These are phyloP conservation scores for Striga asiatica DNA, from an alignment of 257 asterid genomes.

Conservation along the genomic window DNA sequence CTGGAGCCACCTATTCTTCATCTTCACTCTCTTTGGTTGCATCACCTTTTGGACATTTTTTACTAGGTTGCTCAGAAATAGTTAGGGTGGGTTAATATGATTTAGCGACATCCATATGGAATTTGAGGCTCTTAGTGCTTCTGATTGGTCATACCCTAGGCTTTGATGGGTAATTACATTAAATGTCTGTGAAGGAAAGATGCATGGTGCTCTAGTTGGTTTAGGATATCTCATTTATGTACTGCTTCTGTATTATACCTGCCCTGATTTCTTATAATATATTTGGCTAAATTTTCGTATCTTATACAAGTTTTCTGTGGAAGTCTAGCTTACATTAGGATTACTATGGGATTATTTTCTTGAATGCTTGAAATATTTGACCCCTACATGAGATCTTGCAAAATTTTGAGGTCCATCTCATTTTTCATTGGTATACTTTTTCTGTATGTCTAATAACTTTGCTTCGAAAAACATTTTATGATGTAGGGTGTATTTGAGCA, in stretches of 20 bases:
- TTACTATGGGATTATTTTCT: not conserved
- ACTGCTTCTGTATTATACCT: not conserved
- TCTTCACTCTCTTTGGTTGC: not conserved
- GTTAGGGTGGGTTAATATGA: not conserved
- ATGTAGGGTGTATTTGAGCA: not conserved
- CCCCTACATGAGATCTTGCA: not conserved
- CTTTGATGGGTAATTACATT: constrained; percentile 3
- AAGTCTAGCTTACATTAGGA: not conserved
- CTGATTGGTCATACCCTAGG: not conserved
- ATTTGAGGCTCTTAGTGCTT: not conserved
- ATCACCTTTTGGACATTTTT: constrained; percentile 7
- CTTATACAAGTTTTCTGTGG: not conserved
- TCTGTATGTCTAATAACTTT: too few species aligned
- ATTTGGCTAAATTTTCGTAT: too few species aligned
- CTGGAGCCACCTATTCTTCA: not conserved
- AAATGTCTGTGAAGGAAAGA: not conserved
- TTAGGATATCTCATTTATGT: not conserved
- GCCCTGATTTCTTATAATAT: not conserved
- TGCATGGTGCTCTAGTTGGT: not conserved
- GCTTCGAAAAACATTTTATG: not conserved
- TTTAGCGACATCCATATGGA: not conserved
- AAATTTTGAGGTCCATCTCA: not conserved
- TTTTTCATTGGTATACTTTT: not conserved
- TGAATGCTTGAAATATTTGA: not conserved
- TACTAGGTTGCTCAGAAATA: not conserved